Evolutionary conservation across 202 grass and related monocot genomes (phyloP).

Genomic region (Panicum virgatum): DNA sequence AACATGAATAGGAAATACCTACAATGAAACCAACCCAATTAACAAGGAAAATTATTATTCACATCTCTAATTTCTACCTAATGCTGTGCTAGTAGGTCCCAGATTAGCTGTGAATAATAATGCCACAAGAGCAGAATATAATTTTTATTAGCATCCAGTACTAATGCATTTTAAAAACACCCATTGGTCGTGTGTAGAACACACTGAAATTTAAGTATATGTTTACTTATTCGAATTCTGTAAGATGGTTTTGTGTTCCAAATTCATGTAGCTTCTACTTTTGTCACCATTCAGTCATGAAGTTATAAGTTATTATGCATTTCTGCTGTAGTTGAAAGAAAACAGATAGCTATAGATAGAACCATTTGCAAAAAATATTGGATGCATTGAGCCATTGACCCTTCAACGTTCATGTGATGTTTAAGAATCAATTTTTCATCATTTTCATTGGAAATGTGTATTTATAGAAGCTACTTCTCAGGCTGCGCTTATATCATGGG

Average conservation of each 20-base stretch:
- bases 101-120: background rate
- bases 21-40: background rate
- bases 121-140: background rate
- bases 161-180: background rate
- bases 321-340: slow-evolving; percentile 2
- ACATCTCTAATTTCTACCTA: background rate
- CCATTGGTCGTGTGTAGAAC: background rate
- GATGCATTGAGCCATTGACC: slow-evolving; percentile 4
- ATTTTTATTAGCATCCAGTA: background rate
- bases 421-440: background rate
- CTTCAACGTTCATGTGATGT: slow-evolving; percentile 5
- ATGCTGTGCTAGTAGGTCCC: background rate
- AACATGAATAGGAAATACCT: background rate
- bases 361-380: slow-evolving; percentile 8
- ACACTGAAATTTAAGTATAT: background rate
- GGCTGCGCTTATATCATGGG: background rate
- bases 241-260: background rate
- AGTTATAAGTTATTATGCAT: slow-evolving; percentile 21
- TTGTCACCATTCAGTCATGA: background rate
- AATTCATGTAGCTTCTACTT: background rate
- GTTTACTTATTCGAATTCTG: background rate
- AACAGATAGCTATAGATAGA: slow-evolving; percentile 3
- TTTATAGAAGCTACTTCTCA: slow-evolving; percentile 36
- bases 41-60: background rate
- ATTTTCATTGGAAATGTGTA: slow-evolving; percentile 12